phyloP scores from a whole-genome alignment of 768 basidiomycete genomes.

The Rhodotorula paludigena region DNA sequence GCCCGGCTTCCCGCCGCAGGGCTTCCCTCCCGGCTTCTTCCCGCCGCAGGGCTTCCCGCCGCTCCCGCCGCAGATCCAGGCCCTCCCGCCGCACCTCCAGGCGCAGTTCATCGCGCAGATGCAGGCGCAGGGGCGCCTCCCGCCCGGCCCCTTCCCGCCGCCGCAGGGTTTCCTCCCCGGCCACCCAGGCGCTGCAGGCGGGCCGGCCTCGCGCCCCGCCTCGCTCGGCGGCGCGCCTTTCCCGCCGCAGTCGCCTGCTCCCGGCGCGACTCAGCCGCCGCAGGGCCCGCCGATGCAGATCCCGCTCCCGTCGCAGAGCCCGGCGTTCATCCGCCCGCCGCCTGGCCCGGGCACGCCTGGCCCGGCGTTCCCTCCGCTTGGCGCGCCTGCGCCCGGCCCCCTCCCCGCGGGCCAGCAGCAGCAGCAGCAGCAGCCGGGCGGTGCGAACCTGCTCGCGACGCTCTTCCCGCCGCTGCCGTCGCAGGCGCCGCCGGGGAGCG shows the following conservation, averaged over 20 bases:
- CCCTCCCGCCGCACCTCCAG: slow-evolving; percentile 11
- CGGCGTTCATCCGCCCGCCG: background rate
- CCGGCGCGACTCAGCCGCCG: background rate
- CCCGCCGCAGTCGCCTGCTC: background rate
- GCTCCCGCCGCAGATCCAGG: background rate
- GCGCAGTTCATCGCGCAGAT: background rate
- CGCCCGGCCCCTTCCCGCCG: slow-evolving; percentile 1
- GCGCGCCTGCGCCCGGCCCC: background rate
- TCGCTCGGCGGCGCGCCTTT: background rate
- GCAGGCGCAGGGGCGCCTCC: slow-evolving; percentile 1
- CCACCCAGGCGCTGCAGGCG: slow-evolving; percentile 11
- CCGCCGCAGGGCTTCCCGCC: slow-evolving; percentile 1
- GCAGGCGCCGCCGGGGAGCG: background rate
- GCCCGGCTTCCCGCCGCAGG: slow-evolving; percentile 54
- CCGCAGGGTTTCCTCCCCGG: slow-evolving; percentile 5
- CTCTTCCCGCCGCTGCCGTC: slow-evolving; percentile 37
- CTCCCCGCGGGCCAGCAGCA: background rate
- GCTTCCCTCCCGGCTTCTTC: slow-evolving; percentile 17
- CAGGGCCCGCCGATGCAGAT: background rate
- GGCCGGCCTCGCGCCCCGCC: background rate
- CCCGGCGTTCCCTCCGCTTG: slow-evolving; percentile 26
- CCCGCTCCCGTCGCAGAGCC: background rate
- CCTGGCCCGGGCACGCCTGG: background rate
- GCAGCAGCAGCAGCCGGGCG: background rate
- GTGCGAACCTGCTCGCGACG: slow-evolving; percentile 22